Base-by-base conservation (phyloP, 352 stramenopile species). In the Aphanomyces astaci region DNA sequence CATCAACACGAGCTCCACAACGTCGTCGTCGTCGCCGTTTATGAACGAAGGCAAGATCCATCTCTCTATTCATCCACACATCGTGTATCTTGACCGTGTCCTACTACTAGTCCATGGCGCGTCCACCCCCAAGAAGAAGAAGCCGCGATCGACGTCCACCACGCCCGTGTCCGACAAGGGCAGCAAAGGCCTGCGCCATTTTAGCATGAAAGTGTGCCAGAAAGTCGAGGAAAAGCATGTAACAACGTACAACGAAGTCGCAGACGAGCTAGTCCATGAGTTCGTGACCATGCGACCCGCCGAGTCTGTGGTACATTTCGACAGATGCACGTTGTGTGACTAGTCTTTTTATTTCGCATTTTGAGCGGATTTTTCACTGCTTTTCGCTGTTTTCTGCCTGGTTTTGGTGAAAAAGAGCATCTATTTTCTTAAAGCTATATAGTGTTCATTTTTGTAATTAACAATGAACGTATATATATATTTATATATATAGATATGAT, bases 161-260 rank as follows among this genome's bases (percentile, higher is more conserved):
- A 60, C 40, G 4, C 33, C 32, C 1, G n/a, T 53, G 11, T 88
- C 82, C 60, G 55, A 84, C 30, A 96, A 96, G 66, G 83, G 91
- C 66, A 94, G 92, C 82, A 97, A 97, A 62, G 89, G 89, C 5
- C 71, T 98, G 40, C 88, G 94, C 31, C 92, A 98, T 75, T 98
- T 98, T 63, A 97, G 88, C 46, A 97, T 97, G 86, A 97, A 97
- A 59, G 92, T 98, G 17, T 98, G 92, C 64, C 86, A 97, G 74
- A 98, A 97, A 68, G 94, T 98, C n/a, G 89, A 98, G 76, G 89
- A 97, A 71, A 98, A 97, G 71, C 88, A 96, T 43, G 86, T 93
- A 10, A 98, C 94, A 24, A 91, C 89, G 24, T 98, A 98, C 79
- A 98, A 98, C 72, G 92, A 98, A 80, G 94, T 98, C 24, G 76